Evolutionary conservation across 306 rosid genomes (phyloP), one percentile per base, ranked within the genome.

Genomic region (Senna siamea): DNA sequence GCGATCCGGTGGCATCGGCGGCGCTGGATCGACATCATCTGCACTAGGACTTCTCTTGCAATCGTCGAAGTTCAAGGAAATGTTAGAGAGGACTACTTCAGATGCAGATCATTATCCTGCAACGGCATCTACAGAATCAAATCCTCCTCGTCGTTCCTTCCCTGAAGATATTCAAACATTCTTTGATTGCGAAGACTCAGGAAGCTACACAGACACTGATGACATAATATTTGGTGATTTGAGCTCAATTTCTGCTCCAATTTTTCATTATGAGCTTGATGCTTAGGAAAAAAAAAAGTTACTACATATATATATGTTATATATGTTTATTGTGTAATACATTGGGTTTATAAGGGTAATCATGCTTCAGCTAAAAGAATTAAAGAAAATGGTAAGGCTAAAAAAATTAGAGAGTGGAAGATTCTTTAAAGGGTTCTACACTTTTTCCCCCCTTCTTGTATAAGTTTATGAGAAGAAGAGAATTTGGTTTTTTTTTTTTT

Each of bases 131-230:
- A 14, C 60, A 0, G 88, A 86, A 5, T 51, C 83, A 3, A 82
- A 79, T 11, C 76, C 77, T 5, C 86, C 85, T 2, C 82, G 84
- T 5, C 88, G 94, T 1, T 85, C 84, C 7, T 88, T 93, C 41
- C 98, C 98, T 0, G 96, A 93, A 65, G 96, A 93, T 67, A 87
- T 93, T 72, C 98, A 93, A 65, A 93, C 98, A 0, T 91, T 83
- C 41, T 93, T 93, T 70, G 96, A 83, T 37, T 81, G 83, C 48
- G 81, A 93, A 56, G 90, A 85, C 30, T 81, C 87, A 13, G 69
- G 78, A 9, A 67, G 73, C 84, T 79, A 77, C 46, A 30, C 70
- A 0, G 94, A 86, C 28, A 82, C 75, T 63, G 91, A 93, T 70
- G 97, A 91, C 69, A 62, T 79, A 56, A 87, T 93, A 53, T 93